Percentiles rank a stretch among this genome's conserved stretches.
Conservation (phyloP, 2,329 filamentous ascomycete species). For the Teratosphaeria zuluensis region DNA sequence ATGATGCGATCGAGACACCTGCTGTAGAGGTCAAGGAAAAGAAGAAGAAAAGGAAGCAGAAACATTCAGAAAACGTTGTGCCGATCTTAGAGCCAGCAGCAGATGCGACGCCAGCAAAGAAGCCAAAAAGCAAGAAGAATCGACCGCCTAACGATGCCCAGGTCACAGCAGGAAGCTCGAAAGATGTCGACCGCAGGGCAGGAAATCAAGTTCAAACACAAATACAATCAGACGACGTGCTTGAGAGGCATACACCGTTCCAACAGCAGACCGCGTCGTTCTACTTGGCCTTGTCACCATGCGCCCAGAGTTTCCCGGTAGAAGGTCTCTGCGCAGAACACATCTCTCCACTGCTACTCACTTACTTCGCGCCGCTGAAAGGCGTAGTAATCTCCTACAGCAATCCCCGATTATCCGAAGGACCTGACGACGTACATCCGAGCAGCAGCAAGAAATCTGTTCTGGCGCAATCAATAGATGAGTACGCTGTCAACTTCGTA, state of each 20-base stretch:
- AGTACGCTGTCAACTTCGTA: constrained; percentile 76
- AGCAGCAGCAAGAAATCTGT: constrained; percentile 12
- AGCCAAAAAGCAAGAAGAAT: constrained; percentile 24
- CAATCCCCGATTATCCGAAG: constrained; percentile 56
- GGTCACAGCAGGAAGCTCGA: not conserved
- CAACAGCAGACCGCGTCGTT: constrained; percentile 70
- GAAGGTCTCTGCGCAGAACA: constrained; percentile 65
- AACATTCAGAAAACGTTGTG: not conserved
- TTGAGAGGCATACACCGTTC: constrained; percentile 51
- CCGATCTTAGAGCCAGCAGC: constrained; percentile 2
- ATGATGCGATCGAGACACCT: not conserved
- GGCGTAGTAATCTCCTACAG: constrained; percentile 68
- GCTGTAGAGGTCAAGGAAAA: constrained; percentile 3
- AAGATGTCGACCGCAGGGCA: constrained; percentile 1
- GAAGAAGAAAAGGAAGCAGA: constrained; percentile 3
- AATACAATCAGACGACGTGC: not conserved
- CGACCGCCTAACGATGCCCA: not conserved
- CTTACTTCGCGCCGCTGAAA: constrained; percentile 61
- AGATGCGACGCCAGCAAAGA: constrained; percentile 6
- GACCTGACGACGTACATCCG: constrained; percentile 8
- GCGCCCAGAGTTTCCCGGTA: constrained; percentile 59
- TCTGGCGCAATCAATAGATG: constrained; percentile 50
- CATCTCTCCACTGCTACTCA: constrained; percentile 64
- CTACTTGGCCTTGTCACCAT: constrained; percentile 64
- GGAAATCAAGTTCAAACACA: not conserved